These are phyloP conservation scores for Fomitiporia mediterranea DNA, from an alignment of 1,284 basidiomycete genomes.

Conservation along the genomic window DNA sequence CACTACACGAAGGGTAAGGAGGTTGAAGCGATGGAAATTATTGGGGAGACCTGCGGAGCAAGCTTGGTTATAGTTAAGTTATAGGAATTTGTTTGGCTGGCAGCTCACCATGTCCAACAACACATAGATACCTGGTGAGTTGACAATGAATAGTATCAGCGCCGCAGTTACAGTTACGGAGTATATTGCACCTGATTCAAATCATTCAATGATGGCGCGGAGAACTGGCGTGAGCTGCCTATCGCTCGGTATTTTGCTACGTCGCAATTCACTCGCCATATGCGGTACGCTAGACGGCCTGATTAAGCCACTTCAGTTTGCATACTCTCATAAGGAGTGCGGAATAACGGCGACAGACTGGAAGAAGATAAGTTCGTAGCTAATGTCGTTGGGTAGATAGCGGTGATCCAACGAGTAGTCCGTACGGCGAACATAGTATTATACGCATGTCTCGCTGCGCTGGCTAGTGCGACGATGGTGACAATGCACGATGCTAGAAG, in stretches of 20 bases:
- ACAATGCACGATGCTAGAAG: background rate
- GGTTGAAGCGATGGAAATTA: background rate
- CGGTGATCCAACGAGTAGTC: background rate
- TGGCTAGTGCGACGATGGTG: background rate
- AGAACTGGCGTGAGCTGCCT: constrained; percentile 25
- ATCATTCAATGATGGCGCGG: constrained; percentile 34
- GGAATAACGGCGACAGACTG: no score
- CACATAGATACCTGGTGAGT: constrained; percentile 36
- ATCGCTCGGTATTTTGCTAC: background rate
- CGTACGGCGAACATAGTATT: background rate
- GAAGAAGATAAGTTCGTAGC: background rate
- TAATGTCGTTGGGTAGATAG: background rate
- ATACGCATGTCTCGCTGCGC: background rate
- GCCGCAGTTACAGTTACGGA: constrained; percentile 29
- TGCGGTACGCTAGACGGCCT: background rate
- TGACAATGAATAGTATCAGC: constrained; percentile 32
- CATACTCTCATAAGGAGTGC: no score
- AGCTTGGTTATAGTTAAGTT: background rate
- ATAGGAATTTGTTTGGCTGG: background rate
- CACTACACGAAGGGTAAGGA: background rate
- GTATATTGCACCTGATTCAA: constrained; percentile 41
- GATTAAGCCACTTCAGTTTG: background rate
- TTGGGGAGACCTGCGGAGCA: background rate
- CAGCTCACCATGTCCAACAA: constrained; percentile 32
- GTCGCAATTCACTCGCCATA: background rate